Evolutionary conservation across 202 grass and related monocot species (phyloP).

Genomic region (Hordeum pubiflorum): DNA sequence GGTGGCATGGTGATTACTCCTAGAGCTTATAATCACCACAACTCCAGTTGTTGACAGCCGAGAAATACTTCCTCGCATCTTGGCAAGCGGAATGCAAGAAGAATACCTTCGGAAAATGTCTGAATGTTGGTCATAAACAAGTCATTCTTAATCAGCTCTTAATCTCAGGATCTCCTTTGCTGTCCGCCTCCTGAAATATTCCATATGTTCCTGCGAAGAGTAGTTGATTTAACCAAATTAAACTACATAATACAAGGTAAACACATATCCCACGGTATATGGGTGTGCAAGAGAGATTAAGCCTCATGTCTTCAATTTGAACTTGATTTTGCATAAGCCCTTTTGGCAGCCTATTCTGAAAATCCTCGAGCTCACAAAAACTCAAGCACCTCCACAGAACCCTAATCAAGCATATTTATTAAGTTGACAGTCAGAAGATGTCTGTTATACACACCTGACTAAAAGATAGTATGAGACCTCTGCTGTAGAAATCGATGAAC

Average conservation of each 20-base stretch:
- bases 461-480: slow-evolving; percentile 47
- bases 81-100: not conserved
- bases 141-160: slow-evolving; percentile 44
- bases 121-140: not conserved
- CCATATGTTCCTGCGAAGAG: slow-evolving; percentile 60
- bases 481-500: slow-evolving; percentile 67
- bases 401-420: not conserved
- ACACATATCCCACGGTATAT: not conserved
- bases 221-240: slow-evolving; percentile 12
- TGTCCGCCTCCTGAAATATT: slow-evolving; percentile 68
- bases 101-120: slow-evolving; percentile 20
- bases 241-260: not conserved
- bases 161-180: slow-evolving; percentile 65
- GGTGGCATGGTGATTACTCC: not conserved
- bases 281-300: not conserved
- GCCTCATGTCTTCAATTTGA: slow-evolving; percentile 2
- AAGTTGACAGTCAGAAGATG: not conserved
- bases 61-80: not conserved
- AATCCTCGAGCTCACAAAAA: not conserved
- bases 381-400: not conserved
- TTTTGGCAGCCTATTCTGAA: not conserved
- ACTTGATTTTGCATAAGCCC: not conserved
- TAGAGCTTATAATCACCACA: slow-evolving; percentile 8
- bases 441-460: slow-evolving; percentile 45
- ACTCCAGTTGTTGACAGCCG: not conserved